Evolutionary conservation across 192 early-diverging fungal genomes (phyloP).

Genomic region (Podila minutissima): DNA sequence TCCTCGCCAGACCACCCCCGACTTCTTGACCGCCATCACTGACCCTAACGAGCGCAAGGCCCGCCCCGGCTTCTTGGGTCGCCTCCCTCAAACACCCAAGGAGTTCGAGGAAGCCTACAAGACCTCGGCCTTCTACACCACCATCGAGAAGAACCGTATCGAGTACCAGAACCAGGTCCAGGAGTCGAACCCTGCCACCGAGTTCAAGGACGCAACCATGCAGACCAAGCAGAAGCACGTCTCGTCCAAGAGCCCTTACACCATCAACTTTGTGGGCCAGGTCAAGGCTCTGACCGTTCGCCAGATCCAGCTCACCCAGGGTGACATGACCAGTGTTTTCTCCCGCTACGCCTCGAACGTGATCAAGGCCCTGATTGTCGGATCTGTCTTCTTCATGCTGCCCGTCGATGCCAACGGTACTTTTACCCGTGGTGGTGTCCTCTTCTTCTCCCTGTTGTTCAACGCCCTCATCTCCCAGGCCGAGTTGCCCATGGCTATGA

Average conservation of each 20-base stretch:
- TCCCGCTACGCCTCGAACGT: slow-evolving; percentile 57
- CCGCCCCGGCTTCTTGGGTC: slow-evolving; percentile 62
- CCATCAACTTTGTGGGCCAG: slow-evolving; percentile 72
- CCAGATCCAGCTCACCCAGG: slow-evolving; percentile 69
- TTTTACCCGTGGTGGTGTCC: slow-evolving; percentile 81
- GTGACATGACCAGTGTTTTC: slow-evolving; percentile 61
- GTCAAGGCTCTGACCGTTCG: slow-evolving; percentile 66
- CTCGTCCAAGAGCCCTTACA: slow-evolving; percentile 65
- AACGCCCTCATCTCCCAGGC: slow-evolving; percentile 69
- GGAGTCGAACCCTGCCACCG: slow-evolving; percentile 22
- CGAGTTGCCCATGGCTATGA: slow-evolving; percentile 74
- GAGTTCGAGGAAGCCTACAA: slow-evolving; percentile 71
- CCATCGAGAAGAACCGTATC: slow-evolving; percentile 51
- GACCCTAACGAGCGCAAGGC: slow-evolving; percentile 65
- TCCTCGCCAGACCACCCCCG: slow-evolving; percentile 72
- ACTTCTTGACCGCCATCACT: slow-evolving; percentile 79
- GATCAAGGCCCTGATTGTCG: slow-evolving; percentile 77
- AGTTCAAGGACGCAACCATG: slow-evolving; percentile 59
- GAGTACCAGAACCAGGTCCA: slow-evolving; percentile 54
- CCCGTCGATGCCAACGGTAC: slow-evolving; percentile 68
- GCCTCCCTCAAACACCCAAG: slow-evolving; percentile 62
- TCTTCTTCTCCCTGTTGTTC: slow-evolving; percentile 72
- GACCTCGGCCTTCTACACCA: slow-evolving; percentile 52
- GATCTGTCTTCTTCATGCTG: slow-evolving; percentile 73
- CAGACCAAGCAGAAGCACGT: slow-evolving; percentile 65